Evolutionary conservation across 2,329 filamentous ascomycete species (phyloP).

Genomic region (Trichophyton verrucosum): DNA sequence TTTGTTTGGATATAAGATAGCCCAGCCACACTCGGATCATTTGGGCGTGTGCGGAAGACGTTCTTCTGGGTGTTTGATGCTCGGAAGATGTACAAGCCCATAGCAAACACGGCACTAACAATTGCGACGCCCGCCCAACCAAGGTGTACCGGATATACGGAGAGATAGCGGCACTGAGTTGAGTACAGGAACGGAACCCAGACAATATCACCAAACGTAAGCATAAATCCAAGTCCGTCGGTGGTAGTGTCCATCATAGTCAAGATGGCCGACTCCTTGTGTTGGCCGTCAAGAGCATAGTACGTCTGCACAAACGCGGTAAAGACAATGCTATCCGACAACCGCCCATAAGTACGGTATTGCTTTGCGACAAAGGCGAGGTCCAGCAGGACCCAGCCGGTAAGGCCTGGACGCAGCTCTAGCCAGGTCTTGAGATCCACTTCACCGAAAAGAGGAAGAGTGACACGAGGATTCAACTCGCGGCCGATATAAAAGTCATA

Average conservation of each 20-base stretch:
- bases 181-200: constrained; percentile 91
- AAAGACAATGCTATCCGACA: constrained; percentile 77
- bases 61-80: constrained; percentile 94
- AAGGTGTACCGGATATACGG: constrained; percentile 68
- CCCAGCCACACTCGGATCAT: constrained; percentile 64
- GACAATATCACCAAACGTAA: constrained; percentile 79
- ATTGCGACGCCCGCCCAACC: constrained; percentile 53
- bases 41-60: constrained; percentile 74
- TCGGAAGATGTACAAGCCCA: constrained; percentile 86
- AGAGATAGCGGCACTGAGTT: constrained; percentile 71
- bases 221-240: constrained; percentile 92
- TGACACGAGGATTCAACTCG: constrained; percentile 80
- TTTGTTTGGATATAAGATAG: constrained; percentile 72
- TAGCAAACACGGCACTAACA: constrained; percentile 53
- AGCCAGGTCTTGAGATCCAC: constrained; percentile 84
- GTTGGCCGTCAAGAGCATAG: constrained; percentile 74
- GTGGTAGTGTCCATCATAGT: constrained; percentile 91
- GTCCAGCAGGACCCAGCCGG: constrained; percentile 80
- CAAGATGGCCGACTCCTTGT: constrained; percentile 76
- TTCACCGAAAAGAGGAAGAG: constrained; percentile 55
- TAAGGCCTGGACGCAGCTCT: constrained; percentile 81
- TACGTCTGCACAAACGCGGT: constrained; percentile 64
- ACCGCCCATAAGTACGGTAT: constrained; percentile 68
- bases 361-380: constrained; percentile 76
- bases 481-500: constrained; percentile 97